Evolutionary conservation across 2,329 filamentous ascomycete species (phyloP).

Genomic region (Calonectria fujianensis): DNA sequence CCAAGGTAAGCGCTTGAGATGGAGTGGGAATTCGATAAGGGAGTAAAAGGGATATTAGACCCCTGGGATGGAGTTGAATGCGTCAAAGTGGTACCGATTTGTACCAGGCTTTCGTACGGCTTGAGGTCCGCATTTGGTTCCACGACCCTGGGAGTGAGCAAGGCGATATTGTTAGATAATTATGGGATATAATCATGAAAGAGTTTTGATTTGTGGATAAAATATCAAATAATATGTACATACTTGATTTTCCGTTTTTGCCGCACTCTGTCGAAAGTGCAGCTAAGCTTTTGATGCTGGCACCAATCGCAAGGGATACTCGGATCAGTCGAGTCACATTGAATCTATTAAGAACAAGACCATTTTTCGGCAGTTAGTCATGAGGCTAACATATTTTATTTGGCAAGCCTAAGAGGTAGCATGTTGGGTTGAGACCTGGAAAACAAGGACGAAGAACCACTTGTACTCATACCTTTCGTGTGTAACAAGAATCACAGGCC

Average conservation of each 20-base stretch:
- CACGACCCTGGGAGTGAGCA: background rate
- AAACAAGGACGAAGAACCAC: background rate
- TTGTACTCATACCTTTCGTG: background rate
- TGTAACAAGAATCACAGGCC: conserved; percentile 1
- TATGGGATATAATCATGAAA: background rate
- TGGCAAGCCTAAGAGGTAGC: background rate
- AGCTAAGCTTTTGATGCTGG: background rate
- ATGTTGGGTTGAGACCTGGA: too few relatives aligned
- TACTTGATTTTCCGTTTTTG: background rate
- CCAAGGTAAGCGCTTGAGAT: background rate
- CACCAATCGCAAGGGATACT: background rate
- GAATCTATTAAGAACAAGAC: background rate
- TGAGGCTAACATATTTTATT: background rate
- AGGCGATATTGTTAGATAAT: background rate
- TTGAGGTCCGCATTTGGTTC: background rate
- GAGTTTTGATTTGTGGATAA: background rate
- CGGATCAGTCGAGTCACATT: background rate
- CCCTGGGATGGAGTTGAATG: background rate
- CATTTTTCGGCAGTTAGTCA: background rate
- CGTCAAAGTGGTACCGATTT: background rate
- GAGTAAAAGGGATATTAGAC: background rate
- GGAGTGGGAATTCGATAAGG: background rate
- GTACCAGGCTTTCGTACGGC: background rate
- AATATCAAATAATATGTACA: background rate
- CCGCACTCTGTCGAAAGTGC: background rate